These are phyloP conservation scores for Tuber melanosporum DNA, from an alignment of 495 filamentous ascomycete genomes.

Conservation along the genomic window DNA sequence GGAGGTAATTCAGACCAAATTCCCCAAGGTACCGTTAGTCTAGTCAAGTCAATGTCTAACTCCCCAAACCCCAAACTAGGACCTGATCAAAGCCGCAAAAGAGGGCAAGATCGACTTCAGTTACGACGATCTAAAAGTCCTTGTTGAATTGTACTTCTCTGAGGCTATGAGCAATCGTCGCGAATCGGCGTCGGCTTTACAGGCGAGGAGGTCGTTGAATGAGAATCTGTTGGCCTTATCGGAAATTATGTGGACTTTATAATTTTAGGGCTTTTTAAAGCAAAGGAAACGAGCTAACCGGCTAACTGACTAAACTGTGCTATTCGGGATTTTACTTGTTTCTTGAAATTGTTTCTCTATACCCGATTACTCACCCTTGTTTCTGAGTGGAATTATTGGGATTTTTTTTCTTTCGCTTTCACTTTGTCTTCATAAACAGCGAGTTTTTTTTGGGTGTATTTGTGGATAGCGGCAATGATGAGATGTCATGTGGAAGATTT, in stretches of 20 bases:
- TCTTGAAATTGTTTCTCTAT: background rate
- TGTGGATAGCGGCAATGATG: background rate
- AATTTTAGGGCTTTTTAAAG: background rate
- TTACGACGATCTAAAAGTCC: conserved; percentile 74
- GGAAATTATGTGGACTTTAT: conserved; percentile 41
- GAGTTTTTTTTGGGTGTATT: background rate
- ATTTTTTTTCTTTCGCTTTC: background rate
- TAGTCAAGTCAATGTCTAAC: background rate
- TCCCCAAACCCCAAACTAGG: conserved; percentile 9
- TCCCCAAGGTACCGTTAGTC: background rate
- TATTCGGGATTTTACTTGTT: background rate
- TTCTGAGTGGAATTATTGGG: background rate
- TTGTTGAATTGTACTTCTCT: conserved; percentile 81
- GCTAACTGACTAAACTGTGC: background rate
- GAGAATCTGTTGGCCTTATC: conserved; percentile 39
- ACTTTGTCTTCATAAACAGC: background rate
- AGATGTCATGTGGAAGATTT: background rate
- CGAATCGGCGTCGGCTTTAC: conserved; percentile 38
- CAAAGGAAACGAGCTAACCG: background rate
- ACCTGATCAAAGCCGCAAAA: conserved; percentile 38
- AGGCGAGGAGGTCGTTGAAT: conserved; percentile 37
- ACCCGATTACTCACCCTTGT: background rate
- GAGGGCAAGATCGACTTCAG: conserved; percentile 53
- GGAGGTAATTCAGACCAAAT: conserved; percentile 42
- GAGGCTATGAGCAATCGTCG: conserved; percentile 48